A percentile compares a stretch with the other conserved stretches of the same genome.
phyloP scores from a whole-genome alignment of 176 grass and related monocot genomes.

The Zoysia pacifica region DNA sequence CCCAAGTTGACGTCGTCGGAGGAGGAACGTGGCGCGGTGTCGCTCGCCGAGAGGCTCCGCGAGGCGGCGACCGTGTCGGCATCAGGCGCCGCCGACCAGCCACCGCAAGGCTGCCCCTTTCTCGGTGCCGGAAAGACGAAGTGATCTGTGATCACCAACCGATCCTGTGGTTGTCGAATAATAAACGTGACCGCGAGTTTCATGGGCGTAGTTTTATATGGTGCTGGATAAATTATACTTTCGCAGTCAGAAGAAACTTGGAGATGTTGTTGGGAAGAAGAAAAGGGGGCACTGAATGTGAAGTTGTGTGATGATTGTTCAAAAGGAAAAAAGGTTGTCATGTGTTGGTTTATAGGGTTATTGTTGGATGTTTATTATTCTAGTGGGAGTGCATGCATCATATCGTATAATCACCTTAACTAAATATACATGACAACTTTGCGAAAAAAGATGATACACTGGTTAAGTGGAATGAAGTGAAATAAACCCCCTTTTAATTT shows the following conservation, averaged over 20 bases:
- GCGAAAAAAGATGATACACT: neutral
- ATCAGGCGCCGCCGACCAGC: slow-evolving; percentile 21
- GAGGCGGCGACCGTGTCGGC: slow-evolving; percentile 33
- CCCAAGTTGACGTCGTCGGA: slow-evolving; percentile 24
- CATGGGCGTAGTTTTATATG: neutral
- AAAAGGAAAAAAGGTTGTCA: too few relatives aligned
- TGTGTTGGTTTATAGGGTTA: neutral
- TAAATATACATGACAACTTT: neutral
- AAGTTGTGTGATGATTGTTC: slow-evolving; percentile 14
- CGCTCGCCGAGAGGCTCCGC: slow-evolving; percentile 35
- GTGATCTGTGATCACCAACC: neutral
- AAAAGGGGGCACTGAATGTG: neutral
- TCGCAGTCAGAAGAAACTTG: slow-evolving; percentile 14
- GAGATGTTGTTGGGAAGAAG: neutral
- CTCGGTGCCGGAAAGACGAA: slow-evolving; percentile 30
- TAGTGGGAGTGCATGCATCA: neutral
- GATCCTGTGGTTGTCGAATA: neutral
- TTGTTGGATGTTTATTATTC: neutral
- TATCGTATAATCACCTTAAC: neutral
- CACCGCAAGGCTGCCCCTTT: slow-evolving; percentile 36
- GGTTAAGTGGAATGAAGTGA: neutral
- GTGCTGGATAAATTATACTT: neutral
- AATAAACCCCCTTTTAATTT: neutral
- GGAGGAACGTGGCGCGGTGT: slow-evolving; percentile 20
- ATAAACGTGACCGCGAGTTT: neutral